Evolutionary conservation across 2,329 filamentous ascomycete genomes (phyloP).

Genomic region (Sclerotinia borealis): DNA sequence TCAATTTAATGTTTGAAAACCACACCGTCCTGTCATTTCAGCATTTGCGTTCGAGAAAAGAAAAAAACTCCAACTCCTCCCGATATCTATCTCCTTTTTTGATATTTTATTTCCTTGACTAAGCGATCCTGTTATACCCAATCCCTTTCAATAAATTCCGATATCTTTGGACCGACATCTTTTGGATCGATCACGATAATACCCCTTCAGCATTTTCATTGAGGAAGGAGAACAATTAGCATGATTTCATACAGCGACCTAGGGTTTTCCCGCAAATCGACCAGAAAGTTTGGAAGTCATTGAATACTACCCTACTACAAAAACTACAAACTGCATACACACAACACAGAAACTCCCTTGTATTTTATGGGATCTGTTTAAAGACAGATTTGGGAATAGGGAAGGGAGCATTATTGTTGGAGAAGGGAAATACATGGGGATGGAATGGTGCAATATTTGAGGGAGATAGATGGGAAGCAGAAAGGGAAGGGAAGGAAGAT

Average conservation of each 20-base stretch:
- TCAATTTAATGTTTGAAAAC: slow-evolving; percentile 15
- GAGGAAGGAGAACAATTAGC: background rate
- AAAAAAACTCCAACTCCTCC: background rate
- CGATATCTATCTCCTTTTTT: slow-evolving; percentile 8
- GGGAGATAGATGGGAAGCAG: background rate
- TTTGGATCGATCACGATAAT: background rate
- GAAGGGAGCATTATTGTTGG: background rate
- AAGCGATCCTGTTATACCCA: slow-evolving; percentile 10
- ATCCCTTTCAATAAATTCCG: background rate
- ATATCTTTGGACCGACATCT: background rate
- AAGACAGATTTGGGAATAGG: background rate
- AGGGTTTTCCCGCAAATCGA: background rate
- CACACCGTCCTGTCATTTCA: slow-evolving; percentile 33
- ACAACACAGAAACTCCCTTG: background rate
- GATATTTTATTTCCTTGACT: slow-evolving; percentile 7
- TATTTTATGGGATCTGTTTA: background rate
- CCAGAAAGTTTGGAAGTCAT: background rate
- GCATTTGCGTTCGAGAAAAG: slow-evolving; percentile 17
- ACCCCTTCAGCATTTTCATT: background rate
- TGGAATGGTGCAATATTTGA: background rate
- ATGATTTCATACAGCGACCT: background rate
- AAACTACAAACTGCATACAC: background rate
- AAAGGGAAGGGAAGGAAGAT: background rate
- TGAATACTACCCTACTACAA: background rate
- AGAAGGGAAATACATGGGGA: background rate